Evolutionary conservation across 2,329 filamentous ascomycete genomes (phyloP).

Genomic region (Paraphaeosphaeria minitans): DNA sequence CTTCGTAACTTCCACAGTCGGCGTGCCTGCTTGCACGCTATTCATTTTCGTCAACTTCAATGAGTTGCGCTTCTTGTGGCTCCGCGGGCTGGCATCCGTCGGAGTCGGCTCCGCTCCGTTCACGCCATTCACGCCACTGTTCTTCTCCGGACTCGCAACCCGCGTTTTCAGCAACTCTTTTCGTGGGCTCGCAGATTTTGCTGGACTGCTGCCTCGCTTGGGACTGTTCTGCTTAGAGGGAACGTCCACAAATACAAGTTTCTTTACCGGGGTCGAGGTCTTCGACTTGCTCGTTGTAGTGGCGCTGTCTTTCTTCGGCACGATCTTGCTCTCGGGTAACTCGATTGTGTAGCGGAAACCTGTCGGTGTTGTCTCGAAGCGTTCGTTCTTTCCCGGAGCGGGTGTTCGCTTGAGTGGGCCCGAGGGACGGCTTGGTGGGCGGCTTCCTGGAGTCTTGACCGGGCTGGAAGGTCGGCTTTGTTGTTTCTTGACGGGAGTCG

Average conservation of each 20-base stretch:
- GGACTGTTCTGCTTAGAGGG: not conserved
- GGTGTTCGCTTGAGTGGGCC: slow-evolving; percentile 7
- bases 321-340: slow-evolving; percentile 12
- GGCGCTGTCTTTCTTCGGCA: slow-evolving; percentile 4
- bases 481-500: not conserved
- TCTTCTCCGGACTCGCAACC: not conserved
- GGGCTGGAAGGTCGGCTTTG: not conserved
- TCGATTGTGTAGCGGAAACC: slow-evolving; percentile 4
- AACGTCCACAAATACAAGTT: not conserved
- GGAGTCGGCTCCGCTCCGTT: slow-evolving; percentile 4
- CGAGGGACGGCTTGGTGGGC: not conserved
- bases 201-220: not conserved
- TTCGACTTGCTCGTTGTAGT: not conserved
- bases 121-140: not conserved
- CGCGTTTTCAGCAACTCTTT: slow-evolving; percentile 1
- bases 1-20: slow-evolving; percentile 4
- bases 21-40: not conserved
- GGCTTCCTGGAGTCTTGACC: not conserved
- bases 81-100: not conserved
- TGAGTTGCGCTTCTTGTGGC: not conserved
- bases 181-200: not conserved
- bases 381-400: slow-evolving; percentile 6
- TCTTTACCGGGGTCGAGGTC: not conserved
- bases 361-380: slow-evolving; percentile 1
- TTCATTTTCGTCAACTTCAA: not conserved